phyloP scores from a whole-genome alignment of 805 yeast species.

The Wickerhamiella dianesei region DNA sequence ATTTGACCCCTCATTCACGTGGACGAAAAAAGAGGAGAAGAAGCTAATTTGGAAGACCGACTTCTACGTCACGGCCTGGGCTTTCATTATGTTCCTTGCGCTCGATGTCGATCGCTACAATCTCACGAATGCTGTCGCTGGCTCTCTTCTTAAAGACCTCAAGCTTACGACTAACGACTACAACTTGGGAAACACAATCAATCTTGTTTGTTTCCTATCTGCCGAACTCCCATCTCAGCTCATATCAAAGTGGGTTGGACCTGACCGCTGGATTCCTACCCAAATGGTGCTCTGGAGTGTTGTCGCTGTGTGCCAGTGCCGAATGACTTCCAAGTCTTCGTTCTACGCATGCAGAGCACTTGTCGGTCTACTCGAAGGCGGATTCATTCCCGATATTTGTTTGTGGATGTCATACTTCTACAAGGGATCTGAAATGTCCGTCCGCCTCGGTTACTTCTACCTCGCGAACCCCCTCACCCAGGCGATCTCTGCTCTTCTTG shows the following conservation, averaged over 20 bases:
- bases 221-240: slow-evolving; percentile 60
- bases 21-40: slow-evolving; percentile 41
- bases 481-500: slow-evolving; percentile 35
- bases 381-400: slow-evolving; percentile 52
- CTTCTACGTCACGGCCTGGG: slow-evolving; percentile 41
- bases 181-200: slow-evolving; percentile 47
- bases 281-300: slow-evolving; percentile 46
- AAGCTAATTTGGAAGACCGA: slow-evolving; percentile 40
- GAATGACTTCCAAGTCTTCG: slow-evolving; percentile 29
- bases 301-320: slow-evolving; percentile 41
- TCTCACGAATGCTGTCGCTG: slow-evolving; percentile 44
- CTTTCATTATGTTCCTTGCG: slow-evolving; percentile 45
- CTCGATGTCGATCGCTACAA: slow-evolving; percentile 48
- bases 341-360: slow-evolving; percentile 38
- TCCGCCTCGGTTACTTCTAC: slow-evolving; percentile 49
- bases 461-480: slow-evolving; percentile 38
- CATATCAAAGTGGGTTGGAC: slow-evolving; percentile 48
- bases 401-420: slow-evolving; percentile 57
- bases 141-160: slow-evolving; percentile 40
- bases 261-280: slow-evolving; percentile 50
- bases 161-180: slow-evolving; percentile 41
- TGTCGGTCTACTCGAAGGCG: slow-evolving; percentile 51
- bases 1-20: slow-evolving; percentile 45
- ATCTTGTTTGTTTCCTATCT: slow-evolving; percentile 38
- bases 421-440: slow-evolving; percentile 42